Evolutionary conservation across 495 filamentous ascomycete species (phyloP).

Genomic region (Aspergillus cristatus): DNA sequence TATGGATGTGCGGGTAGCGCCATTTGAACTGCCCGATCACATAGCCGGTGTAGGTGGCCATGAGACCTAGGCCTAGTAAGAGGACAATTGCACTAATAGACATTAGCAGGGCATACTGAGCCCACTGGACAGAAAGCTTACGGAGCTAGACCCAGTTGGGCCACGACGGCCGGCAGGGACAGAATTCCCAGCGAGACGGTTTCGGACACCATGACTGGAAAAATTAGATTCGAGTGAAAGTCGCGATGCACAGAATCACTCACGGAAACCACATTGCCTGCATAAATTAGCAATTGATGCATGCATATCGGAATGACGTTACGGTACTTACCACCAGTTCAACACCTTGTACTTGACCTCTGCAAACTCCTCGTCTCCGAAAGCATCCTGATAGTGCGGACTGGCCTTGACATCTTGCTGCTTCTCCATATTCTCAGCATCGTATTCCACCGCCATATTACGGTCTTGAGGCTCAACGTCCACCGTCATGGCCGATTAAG

Average conservation of each 20-base stretch:
- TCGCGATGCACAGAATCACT: neutral
- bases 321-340: conserved; percentile 28
- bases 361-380: conserved; percentile 33
- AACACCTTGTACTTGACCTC: conserved; percentile 38
- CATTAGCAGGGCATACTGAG: neutral
- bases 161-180: conserved; percentile 52
- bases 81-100: conserved; percentile 44
- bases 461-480: conserved; percentile 26
- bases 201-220: conserved; percentile 55
- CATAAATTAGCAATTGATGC: conserved; percentile 2
- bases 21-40: conserved; percentile 55
- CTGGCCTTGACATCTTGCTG: conserved; percentile 1
- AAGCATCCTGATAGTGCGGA: conserved; percentile 17
- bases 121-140: conserved; percentile 3
- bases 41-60: conserved; percentile 70
- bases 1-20: conserved; percentile 53
- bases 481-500: conserved; percentile 7
- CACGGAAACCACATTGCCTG: conserved; percentile 29
- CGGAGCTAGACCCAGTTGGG: conserved; percentile 53
- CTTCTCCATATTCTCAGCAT: conserved; percentile 1
- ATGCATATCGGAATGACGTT: conserved; percentile 2
- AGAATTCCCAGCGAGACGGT: conserved; percentile 63
- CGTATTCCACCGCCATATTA: no score
- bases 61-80: conserved; percentile 53
- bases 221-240: neutral